Conservation (phyloP, 2,329 filamentous ascomycete genomes). For the Aphanoascus verrucosus region DNA sequence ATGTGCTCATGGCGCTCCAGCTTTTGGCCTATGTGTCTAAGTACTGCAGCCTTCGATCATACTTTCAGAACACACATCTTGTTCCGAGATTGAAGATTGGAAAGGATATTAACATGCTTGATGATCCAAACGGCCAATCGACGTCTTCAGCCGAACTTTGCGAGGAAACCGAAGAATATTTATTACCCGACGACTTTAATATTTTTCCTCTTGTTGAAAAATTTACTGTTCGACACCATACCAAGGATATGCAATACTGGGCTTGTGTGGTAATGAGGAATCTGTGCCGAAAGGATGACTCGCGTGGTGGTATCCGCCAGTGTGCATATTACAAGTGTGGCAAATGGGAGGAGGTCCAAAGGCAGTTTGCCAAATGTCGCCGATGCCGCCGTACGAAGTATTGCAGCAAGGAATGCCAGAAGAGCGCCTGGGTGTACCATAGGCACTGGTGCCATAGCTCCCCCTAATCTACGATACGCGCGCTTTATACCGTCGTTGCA, state of each 20-base stretch:
- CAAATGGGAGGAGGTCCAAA: conserved; percentile 93
- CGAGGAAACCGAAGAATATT: conserved; percentile 72
- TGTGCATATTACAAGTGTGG: conserved; percentile 97
- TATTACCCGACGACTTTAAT: conserved; percentile 89
- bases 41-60: conserved; percentile 89
- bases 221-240: conserved; percentile 91
- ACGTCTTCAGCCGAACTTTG: conserved; percentile 21
- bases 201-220: conserved; percentile 98
- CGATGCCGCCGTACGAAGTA: conserved; percentile 95
- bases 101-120: conserved; percentile 68
- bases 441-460: conserved; percentile 75
- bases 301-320: conserved; percentile 83
- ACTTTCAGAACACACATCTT: conserved; percentile 89
- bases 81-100: conserved; percentile 87
- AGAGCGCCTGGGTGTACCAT: conserved; percentile 96
- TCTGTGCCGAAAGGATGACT: conserved; percentile 94
- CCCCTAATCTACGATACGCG: conserved; percentile 12
- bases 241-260: conserved; percentile 99
- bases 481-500: background rate
- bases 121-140: conserved; percentile 50
- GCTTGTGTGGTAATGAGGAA: conserved; percentile 98
- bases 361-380: conserved; percentile 96
- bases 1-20: conserved; percentile 95
- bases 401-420: conserved; percentile 99
- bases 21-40: conserved; percentile 96